Base-by-base conservation (phyloP, 2,329 filamentous ascomycete species). In the Aspergillus pseudoglaucus region DNA sequence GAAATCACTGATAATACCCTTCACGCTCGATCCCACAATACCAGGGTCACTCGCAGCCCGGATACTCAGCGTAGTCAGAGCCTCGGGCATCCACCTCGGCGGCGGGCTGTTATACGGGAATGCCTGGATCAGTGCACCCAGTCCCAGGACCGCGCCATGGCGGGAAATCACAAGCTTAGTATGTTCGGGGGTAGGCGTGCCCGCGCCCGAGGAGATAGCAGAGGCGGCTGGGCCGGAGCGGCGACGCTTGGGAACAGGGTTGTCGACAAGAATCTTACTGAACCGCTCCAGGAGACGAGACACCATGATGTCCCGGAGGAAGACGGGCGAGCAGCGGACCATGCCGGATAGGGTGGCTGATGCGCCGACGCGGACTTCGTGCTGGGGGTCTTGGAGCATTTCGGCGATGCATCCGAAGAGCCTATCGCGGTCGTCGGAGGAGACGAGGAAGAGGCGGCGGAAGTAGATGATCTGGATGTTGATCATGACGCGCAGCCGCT, bases 401-500 rank as follows among this genome's bases (percentile, higher is more conserved):
- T 86, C 87, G 37, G 90, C 89, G n/a, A 98, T 90, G 47, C 90
- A 94, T 40, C 86, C 84, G 64, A 97, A 95, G 14, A 98, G 80
- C 30, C 82, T 79, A 58, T 88, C 80, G 46, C 93, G 87, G 65
- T 95, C 85, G 6, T 79, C 72, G 6, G 80, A 75, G 27, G 83
- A 80, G 56, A 94, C 87, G 23, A 97, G 75, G 76, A 98, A 98
- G 33, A 98, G 80, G 22, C 91, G 87, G 44, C 93, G 86, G 81
- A 97, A 98, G 75, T 96, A 98, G 59, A 98, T 85, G 55, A 97
- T 91, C 63, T 98, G 94, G 77, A 98, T 96, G 71, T 97, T 97
- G 71, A 98, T 90, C 57, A 98, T 81, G 39, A 95, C 89, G 22
- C 94, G 83, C 35, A 98, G 78, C 42, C 93, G 87, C 71, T 98